Evolutionary conservation across 768 basidiomycete species (phyloP).

Genomic region (Calvatia gigantea): DNA sequence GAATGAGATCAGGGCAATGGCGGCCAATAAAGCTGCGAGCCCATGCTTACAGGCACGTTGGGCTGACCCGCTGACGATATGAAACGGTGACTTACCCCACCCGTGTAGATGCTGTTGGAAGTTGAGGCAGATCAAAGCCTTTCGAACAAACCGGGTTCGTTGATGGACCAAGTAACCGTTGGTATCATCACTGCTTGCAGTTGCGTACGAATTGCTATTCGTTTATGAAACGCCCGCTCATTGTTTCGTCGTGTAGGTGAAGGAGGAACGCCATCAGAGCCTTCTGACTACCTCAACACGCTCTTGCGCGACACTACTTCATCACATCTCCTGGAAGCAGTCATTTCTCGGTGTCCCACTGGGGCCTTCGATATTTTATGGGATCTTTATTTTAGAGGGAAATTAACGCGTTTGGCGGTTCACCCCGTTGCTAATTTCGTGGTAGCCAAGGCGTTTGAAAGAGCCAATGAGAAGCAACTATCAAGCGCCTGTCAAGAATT

Average conservation of each 20-base stretch:
- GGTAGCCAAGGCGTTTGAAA: constrained; percentile 71
- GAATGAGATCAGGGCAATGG: constrained; percentile 77
- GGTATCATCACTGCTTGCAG: constrained; percentile 68
- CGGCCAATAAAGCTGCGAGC: constrained; percentile 72
- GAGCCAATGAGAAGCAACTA: constrained; percentile 56
- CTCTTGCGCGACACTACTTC: constrained; percentile 84
- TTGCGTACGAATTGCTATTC: constrained; percentile 33
- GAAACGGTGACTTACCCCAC: constrained; percentile 5
- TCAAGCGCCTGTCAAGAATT: constrained; percentile 57
- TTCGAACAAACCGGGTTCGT: constrained; percentile 57
- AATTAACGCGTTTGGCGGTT: constrained; percentile 64
- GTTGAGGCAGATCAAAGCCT: constrained; percentile 70
- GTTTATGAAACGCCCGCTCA: neutral
- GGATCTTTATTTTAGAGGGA: constrained; percentile 74
- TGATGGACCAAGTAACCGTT: constrained; percentile 78
- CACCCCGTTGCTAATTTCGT: constrained; percentile 97
- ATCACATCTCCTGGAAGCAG: constrained; percentile 85
- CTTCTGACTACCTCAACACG: constrained; percentile 77
- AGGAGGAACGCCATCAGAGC: constrained; percentile 25
- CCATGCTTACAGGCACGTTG: constrained; percentile 65
- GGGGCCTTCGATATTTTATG: constrained; percentile 66
- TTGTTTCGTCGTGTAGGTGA: neutral
- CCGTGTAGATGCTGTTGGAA: constrained; percentile 70
- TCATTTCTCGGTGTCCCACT: constrained; percentile 61
- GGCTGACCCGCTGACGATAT: neutral